Evolutionary conservation across 1,139 yeast genomes (phyloP).

Genomic region (Candida labiduridarum): DNA sequence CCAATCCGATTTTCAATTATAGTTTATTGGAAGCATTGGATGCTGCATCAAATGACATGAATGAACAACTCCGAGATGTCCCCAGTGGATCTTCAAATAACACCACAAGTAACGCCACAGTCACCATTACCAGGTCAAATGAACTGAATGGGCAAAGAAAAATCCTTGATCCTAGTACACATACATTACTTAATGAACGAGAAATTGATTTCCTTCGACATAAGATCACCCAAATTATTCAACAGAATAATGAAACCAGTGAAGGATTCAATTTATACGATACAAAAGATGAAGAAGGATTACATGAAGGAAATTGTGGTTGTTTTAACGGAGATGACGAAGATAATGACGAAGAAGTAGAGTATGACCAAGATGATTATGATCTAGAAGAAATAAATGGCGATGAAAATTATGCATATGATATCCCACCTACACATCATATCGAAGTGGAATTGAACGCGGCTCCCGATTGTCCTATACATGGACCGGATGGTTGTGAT

Average conservation of each 20-base stretch:
- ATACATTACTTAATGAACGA: constrained; percentile 28
- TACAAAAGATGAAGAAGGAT: constrained; percentile 45
- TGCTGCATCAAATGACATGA: constrained; percentile 22
- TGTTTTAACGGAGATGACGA: constrained; percentile 21
- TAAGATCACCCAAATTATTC: constrained; percentile 29
- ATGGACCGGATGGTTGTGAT: constrained; percentile 34
- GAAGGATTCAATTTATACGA: constrained; percentile 44
- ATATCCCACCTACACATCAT: constrained; percentile 35
- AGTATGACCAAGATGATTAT: constrained; percentile 36
- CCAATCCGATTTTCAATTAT: constrained; percentile 31
- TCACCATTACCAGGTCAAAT: constrained; percentile 2
- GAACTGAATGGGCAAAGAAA: not conserved
- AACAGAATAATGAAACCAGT: constrained; percentile 11
- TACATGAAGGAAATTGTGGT: constrained; percentile 31
- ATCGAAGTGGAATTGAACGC: constrained; percentile 46
- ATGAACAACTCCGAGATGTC: constrained; percentile 10
- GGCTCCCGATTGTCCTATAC: constrained; percentile 34
- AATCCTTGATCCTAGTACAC: constrained; percentile 11
- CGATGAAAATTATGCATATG: constrained; percentile 15
- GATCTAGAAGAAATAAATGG: constrained; percentile 40
- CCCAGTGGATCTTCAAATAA: not conserved
- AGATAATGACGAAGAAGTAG: constrained; percentile 16
- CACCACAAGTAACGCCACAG: not conserved
- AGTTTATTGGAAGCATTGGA: constrained; percentile 37
- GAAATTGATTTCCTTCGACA: constrained; percentile 37